Evolutionary conservation across 2,329 filamentous ascomycete genomes (phyloP), one percentile per base, ranked within the genome.

Genomic region (Zymoseptoria passerinii): DNA sequence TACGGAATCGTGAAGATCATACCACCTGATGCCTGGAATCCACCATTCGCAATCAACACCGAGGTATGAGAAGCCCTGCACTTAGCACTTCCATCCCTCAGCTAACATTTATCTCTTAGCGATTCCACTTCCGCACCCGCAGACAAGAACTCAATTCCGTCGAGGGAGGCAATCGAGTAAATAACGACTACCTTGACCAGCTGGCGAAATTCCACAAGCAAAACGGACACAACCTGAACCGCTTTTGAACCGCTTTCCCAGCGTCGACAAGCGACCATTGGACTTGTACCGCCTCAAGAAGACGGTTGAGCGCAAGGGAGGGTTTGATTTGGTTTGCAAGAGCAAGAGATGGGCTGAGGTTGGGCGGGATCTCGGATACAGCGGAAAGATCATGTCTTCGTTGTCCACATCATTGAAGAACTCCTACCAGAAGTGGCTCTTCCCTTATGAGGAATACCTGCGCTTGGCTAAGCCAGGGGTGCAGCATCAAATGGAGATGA

Each of bases 341-440:
- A 82, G 87, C 57, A 99, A 99, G 77, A 97, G 97, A 77, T 99
- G 94, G 94, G 94, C 94, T 16, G 94, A 99, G 74, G 97, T 99
- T 67, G 94, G 94, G 35, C 86, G 94, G 69, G 94, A 97, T 72
- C 78, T 99, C 52, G 94, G 94, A 56, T 99, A 99, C 75, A 97
- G 92, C 71, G 94, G 94, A 71, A 99, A 99, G 78, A 99, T 99
- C 63, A 99, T 99, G 94, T 97, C 92, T 2, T 97, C 94, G 8
- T 78, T 99, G 52, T 99, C 94, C 5, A 99, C 94, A 0, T 97
- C 94, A 4, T 81, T 99, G 49, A 99, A 97, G 73, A 99, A 99
- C 73, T 97, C 94, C 0, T 99, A 95, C 68, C 91, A 96, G 72
- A 87, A 92, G 75, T 99, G 94, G 90, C 84, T 99, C 3, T 90